Base-by-base conservation (phyloP, 2,329 filamentous ascomycete species). In the Pseudohalonectria lignicola region DNA sequence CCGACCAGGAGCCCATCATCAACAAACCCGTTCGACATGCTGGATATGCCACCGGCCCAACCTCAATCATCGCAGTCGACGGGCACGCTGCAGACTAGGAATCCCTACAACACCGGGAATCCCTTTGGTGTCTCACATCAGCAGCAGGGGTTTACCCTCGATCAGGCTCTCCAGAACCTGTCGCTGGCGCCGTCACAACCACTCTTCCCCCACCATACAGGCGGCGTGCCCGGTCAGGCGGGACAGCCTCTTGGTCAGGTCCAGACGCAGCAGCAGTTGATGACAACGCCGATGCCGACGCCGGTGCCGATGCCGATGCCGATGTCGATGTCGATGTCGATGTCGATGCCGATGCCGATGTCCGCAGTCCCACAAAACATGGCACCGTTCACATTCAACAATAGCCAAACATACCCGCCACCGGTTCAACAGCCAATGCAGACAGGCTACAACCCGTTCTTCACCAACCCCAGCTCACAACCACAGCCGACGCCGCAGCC, bases 161-260 rank as follows among this genome's bases (percentile, higher is more conserved):
- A 78, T 45, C 75, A 82, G 48, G 76, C 82, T 1, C 83, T 94
- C 51, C 80, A 88, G 52, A 77, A 74, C 44, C 69, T 94, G 58
- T 78, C 84, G 28, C 62, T 94, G 2, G 76, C 75, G 18, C 56
- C 52, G 15, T 53, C 59, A 8, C 75, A 76, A 48, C 71, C 76
- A 10, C 62, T 86, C 30, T 86, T 86, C 50, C 80, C 82, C 1
- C 74, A 86, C 50, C 76, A 79, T 36, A 86, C 82, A 4, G 80
- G 82, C 38, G 79, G 74, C 10, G 41, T 67, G 50, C 50, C 59
- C 42, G 60, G 53, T 48, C 54, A 49, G 31, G n/a, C n/a, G n/a
- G n/a, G n/a, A n/a, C n/a, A n/a, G n/a, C n/a, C n/a, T n/a, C n/a
- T n/a, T n/a, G 47, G 50, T 31, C 49, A 49, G 9, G 45, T 62